Conservation (phyloP, 2,329 filamentous ascomycete species). For the Fusarium sacchari region DNA sequence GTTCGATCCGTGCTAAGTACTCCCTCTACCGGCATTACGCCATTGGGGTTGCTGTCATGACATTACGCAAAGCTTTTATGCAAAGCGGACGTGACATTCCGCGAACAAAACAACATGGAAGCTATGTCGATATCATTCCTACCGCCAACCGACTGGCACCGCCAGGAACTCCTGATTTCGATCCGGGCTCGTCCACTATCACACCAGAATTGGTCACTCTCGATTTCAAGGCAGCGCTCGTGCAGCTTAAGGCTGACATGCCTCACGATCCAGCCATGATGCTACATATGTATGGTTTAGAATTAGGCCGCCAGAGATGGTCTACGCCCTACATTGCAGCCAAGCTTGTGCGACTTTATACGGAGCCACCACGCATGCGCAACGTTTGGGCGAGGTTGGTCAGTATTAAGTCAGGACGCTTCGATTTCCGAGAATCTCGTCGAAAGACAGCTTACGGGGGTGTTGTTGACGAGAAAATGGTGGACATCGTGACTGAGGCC, state of each 20-base stretch:
- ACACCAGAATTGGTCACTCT: conserved; percentile 77
- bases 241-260: conserved; percentile 90
- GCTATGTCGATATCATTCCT: conserved; percentile 27
- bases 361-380: conserved; percentile 84
- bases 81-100: conserved; percentile 58
- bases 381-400: conserved; percentile 87
- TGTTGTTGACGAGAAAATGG: conserved; percentile 77
- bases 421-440: conserved; percentile 82
- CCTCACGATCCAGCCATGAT: conserved; percentile 91
- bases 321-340: conserved; percentile 82
- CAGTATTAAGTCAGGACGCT: conserved; percentile 81
- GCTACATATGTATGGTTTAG: conserved; percentile 85
- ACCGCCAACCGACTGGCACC: conserved; percentile 51
- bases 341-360: conserved; percentile 84
- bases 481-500: conserved; percentile 86
- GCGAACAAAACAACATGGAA: conserved; percentile 47
- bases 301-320: conserved; percentile 88
- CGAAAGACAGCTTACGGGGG: conserved; percentile 70
- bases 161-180: conserved; percentile 48
- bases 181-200: conserved; percentile 48
- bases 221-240: conserved; percentile 81
- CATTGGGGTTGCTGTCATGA: conserved; percentile 80
- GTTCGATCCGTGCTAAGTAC: conserved; percentile 84
- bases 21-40: conserved; percentile 95
- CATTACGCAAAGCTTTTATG: conserved; percentile 76